Evolutionary conservation across 225 moss, liverwort and hornwort species (phyloP).

Genomic region (Sphagnum tenellum): DNA sequence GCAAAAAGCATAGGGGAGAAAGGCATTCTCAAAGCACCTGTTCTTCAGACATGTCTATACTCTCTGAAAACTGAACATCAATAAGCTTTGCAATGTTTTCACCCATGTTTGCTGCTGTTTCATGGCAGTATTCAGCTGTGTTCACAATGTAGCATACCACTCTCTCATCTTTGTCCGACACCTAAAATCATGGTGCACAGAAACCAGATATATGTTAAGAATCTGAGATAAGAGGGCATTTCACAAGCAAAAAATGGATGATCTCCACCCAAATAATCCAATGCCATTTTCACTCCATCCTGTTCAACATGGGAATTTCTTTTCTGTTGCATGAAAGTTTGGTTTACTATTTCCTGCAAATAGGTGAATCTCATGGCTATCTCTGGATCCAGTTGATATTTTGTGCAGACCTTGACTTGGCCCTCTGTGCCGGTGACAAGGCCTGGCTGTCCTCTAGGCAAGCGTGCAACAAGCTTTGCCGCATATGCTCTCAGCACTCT

Average conservation of each 20-base stretch:
- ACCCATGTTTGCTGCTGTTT: conserved; percentile 93
- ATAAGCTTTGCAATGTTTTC: conserved; percentile 98
- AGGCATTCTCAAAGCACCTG: conserved; percentile 35
- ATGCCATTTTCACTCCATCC: background rate
- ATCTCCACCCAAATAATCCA: background rate
- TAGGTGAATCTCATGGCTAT: no score
- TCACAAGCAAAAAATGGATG: no score
- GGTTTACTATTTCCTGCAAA: no score
- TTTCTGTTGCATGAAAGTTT: no score
- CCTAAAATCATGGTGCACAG: conserved; percentile 21
- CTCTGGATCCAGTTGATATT: background rate
- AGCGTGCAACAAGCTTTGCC: conserved; percentile 68
- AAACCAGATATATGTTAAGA: conserved; percentile 2
- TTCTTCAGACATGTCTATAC: conserved; percentile 99
- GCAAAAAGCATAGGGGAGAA: background rate
- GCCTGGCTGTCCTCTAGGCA: conserved; percentile 95
- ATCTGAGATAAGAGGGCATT: background rate
- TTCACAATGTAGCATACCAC: conserved; percentile 98
- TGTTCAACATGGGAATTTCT: no score
- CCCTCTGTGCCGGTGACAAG: conserved; percentile 92
- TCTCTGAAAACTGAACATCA: conserved; percentile 96
- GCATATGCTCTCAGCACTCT: conserved; percentile 80
- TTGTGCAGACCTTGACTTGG: conserved; percentile 71
- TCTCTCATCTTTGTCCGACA: conserved; percentile 91
- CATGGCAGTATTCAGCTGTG: conserved; percentile 98